phyloP scores from a whole-genome alignment of 129 eudicot genomes.

The Centaurea solstitialis region DNA sequence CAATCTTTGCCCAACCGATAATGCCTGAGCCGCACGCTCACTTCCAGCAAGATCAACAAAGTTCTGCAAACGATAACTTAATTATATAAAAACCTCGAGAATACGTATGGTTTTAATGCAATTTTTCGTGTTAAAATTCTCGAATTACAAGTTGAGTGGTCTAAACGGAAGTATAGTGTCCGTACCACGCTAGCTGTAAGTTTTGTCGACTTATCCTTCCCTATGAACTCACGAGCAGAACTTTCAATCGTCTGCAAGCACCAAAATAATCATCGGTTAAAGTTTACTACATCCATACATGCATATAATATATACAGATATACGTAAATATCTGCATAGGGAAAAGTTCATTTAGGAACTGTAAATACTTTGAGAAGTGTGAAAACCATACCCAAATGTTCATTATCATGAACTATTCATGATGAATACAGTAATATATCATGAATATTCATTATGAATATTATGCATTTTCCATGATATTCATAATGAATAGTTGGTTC shows the following conservation, averaged over 20 bases:
- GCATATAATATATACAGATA: background rate
- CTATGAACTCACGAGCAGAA: constrained; percentile 96
- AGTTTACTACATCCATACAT: background rate
- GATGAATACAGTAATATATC: background rate
- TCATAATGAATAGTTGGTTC: background rate
- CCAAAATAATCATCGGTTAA: constrained; percentile 17
- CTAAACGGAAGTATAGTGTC: background rate
- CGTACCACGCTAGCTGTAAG: constrained; percentile 97
- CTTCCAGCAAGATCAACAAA: constrained; percentile 99
- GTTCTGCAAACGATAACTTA: constrained; percentile 52
- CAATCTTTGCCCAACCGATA: constrained; percentile 86
- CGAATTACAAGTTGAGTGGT: background rate
- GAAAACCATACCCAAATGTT: background rate
- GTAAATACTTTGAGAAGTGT: background rate
- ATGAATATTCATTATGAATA: background rate
- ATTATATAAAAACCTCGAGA: background rate
- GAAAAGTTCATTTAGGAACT: background rate
- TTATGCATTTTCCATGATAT: background rate
- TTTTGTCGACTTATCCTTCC: constrained; percentile 90
- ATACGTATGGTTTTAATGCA: background rate
- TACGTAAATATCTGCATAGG: background rate
- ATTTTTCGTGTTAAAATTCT: background rate
- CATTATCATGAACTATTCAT: background rate
- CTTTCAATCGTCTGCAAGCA: constrained; percentile 93
- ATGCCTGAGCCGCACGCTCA: constrained; percentile 98